Evolutionary conservation across 495 filamentous ascomycete species (phyloP), one percentile per base, ranked within the genome.

Genomic region (Acidiella bohemica): DNA sequence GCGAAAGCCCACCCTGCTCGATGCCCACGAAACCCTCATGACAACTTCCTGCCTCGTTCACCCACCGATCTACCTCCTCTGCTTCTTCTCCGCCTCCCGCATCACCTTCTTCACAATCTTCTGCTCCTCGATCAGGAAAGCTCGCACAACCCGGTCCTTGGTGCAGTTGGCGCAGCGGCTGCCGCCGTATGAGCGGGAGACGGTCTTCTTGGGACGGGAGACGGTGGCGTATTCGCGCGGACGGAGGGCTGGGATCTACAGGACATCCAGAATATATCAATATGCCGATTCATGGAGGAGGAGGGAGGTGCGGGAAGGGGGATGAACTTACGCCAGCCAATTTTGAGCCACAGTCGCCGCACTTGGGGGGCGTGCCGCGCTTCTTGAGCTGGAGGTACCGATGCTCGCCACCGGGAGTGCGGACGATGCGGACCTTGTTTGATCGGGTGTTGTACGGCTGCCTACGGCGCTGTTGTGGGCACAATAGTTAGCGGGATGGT

Each of bases 41-140:
- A 7, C 25, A 28, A 28, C 25, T 5, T 14, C 30, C 3, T 14
- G 3, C 32, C 10, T n/a, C n/a, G n/a, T n/a, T n/a, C n/a, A n/a
- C n/a, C n/a, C n/a, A 37, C 5, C 4, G 20, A 24, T 46, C 33
- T 46, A 50, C 32, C 42, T 25, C 32, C 35, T 53, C 49, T 66
- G 67, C 69, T 82, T 82, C 81, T 92, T 93, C 71, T 87, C 81
- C 51, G 69, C 80, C 71, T 94, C 85, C 77, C 92, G 88, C 65
- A 93, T 76, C 56, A 96, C 90, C 81, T 96, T 96, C 84, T 99
- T 96, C 67, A 99, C 92, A 55, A 99, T 95, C 84, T 96, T 96
- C 73, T 99, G 90, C 76, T 99, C 90, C 74, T 96, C 90, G 53
- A 96, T 95, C 70, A 96, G 69, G 78, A 95, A 96, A 32, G 90